Base-by-base conservation (phyloP, 768 basidiomycete genomes). In the Rhizopogon salebrosus region DNA sequence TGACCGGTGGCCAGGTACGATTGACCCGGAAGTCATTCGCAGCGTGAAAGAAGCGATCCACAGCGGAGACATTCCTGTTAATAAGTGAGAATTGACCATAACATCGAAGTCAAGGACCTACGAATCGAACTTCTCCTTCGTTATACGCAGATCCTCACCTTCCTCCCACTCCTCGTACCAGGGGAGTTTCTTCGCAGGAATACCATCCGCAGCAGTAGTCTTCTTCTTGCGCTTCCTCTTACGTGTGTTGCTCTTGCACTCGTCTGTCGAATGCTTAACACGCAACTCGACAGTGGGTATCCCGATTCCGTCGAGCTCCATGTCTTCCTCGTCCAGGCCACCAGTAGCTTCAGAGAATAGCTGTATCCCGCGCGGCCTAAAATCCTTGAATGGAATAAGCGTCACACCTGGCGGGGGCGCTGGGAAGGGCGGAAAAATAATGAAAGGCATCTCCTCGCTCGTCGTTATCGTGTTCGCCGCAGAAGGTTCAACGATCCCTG, bases 141-240 rank as follows among this genome's bases (percentile, higher is more conserved):
- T 68, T 36, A 71, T 65, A 53, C 80, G 71, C 29, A 75, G 66
- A 43, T 73, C 66, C 63, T 89, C 87, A 3, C 70, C 72, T 38
- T 84, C 80, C 46, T 78, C 78, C 89, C 89, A 91, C n/a, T 80
- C 70, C 54, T 87, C 80, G 71, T 77, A 87, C 87, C 87, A 91
- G 38, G 72, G 70, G 16, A 61, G 49, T 48, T 64, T 67, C 29
- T 65, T 66, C 41, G 54, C 53, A 2, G 62, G 60, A 16, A 56
- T 52, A 11, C 34, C 60, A 18, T 59, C 59, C 4, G 40, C 39
- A 8, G 41, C 58, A 51, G 62, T 50, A 3, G 59, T 57, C 34
- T 65, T 66, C 48, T 67, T 71, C 53, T 63, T 71, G 63, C 77
- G 81, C 60, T 72, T 74, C 62, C 71, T 80, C 65, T 80, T 74